Percentiles rank a stretch among this genome's conserved stretches.
These are phyloP conservation scores for Saccharomyces pastorianus DNA, from an alignment of 1,139 yeast genomes.

Conservation along the genomic window DNA sequence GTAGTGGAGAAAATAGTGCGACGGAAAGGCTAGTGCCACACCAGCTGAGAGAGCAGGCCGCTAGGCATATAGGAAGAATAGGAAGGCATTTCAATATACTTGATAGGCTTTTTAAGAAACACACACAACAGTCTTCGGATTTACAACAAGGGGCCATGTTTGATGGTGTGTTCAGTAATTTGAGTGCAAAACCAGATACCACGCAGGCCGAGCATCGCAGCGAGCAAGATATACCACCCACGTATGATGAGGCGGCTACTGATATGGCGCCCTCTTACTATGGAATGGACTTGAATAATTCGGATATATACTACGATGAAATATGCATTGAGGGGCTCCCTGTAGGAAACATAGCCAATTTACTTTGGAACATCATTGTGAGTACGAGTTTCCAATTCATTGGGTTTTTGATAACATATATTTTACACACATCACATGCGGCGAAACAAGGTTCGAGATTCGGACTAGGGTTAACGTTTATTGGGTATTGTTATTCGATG, in stretches of 20 bases:
- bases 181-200: slow-evolving; percentile 74
- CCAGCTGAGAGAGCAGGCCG: slow-evolving; percentile 19
- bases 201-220: slow-evolving; percentile 14
- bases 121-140: slow-evolving; percentile 5
- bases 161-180: slow-evolving; percentile 90
- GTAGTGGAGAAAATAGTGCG: slow-evolving; percentile 2
- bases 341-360: slow-evolving; percentile 84
- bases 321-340: slow-evolving; percentile 93
- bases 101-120: slow-evolving; percentile 31
- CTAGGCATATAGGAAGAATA: slow-evolving; percentile 19
- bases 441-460: slow-evolving; percentile 93
- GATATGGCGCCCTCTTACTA: slow-evolving; percentile 96
- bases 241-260: slow-evolving; percentile 91
- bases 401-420: slow-evolving; percentile 84
- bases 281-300: slow-evolving; percentile 81
- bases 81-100: slow-evolving; percentile 34
- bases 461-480: slow-evolving; percentile 84
- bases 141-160: slow-evolving; percentile 22
- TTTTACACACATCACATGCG: slow-evolving; percentile 92
- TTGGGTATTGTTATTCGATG: slow-evolving; percentile 67
- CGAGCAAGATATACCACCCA: slow-evolving; percentile 63
- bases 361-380: slow-evolving; percentile 83
- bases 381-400: slow-evolving; percentile 87
- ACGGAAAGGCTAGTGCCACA: slow-evolving; percentile 10
- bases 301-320: slow-evolving; percentile 59